These are phyloP conservation scores for Cordia subcordata DNA, from an alignment of 257 asterid genomes.

Conservation along the genomic window DNA sequence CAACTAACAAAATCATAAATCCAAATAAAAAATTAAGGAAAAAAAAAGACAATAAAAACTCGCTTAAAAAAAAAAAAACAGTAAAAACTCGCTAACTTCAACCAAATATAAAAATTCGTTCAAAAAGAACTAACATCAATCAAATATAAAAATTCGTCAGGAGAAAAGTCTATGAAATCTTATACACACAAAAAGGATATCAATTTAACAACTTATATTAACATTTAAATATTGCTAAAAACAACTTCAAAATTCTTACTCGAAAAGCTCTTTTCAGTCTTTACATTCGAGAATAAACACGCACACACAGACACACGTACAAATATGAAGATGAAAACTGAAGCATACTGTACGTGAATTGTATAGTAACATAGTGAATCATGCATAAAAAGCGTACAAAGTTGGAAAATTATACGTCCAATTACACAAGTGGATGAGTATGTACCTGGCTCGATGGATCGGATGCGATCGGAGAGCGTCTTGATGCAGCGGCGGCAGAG, in stretches of 20 bases:
- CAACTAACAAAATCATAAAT: slow-evolving; percentile 6
- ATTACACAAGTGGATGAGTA: background rate
- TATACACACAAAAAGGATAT: no score
- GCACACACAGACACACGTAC: background rate
- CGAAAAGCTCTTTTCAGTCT: no score
- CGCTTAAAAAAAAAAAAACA: background rate
- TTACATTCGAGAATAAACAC: no score
- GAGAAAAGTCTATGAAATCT: no score
- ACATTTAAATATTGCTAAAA: no score
- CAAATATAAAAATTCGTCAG: no score
- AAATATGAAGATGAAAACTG: background rate
- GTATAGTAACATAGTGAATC: background rate
- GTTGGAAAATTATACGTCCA: background rate
- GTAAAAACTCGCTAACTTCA: no score
- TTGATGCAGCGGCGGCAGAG: slow-evolving; percentile 58
- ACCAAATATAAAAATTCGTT: no score
- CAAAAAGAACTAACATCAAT: no score
- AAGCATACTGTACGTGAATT: background rate
- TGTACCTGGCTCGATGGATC: slow-evolving; percentile 49
- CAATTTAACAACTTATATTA: no score
- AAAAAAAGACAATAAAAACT: background rate
- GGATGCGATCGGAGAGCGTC: slow-evolving; percentile 42
- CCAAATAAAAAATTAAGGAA: background rate
- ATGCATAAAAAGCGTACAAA: background rate
- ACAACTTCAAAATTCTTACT: no score